Evolutionary conservation across 192 early-diverging fungal species (phyloP).

Genomic region (Dissophora ornata): DNA sequence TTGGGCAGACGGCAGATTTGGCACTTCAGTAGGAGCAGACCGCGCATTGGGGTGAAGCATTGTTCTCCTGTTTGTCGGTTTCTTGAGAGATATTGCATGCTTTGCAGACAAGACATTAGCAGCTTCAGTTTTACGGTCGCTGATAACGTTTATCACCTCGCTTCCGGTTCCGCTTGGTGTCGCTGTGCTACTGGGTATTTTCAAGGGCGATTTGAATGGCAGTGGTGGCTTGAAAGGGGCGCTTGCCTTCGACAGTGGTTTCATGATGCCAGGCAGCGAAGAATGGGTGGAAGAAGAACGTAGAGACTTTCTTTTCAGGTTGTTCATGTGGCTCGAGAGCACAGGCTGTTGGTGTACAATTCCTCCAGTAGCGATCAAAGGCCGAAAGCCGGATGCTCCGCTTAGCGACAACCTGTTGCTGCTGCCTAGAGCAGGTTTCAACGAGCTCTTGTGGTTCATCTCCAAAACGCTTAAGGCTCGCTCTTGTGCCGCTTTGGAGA

Average conservation of each 20-base stretch:
- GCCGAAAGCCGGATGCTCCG: not conserved
- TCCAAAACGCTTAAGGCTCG: slow-evolving; percentile 22
- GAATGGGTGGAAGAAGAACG: not conserved
- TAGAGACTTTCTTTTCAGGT: slow-evolving; percentile 30
- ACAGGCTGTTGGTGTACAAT: slow-evolving; percentile 6
- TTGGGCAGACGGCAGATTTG: not conserved
- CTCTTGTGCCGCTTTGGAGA: slow-evolving; percentile 24
- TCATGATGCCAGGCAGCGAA: slow-evolving; percentile 4
- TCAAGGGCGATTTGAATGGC: slow-evolving; percentile 26
- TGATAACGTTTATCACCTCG: not conserved
- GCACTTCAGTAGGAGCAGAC: not conserved
- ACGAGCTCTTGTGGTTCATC: not conserved
- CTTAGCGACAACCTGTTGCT: not conserved
- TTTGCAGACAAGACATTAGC: not conserved
- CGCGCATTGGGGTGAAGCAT: slow-evolving; percentile 30
- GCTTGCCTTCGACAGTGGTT: not conserved
- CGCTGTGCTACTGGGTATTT: not conserved
- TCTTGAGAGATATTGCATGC: not conserved
- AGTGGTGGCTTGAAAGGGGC: slow-evolving; percentile 28
- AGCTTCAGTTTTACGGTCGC: not conserved
- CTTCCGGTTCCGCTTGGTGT: not conserved
- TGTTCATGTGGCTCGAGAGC: slow-evolving; percentile 35
- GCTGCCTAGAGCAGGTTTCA: not conserved
- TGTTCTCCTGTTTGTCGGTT: not conserved
- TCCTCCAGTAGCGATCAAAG: not conserved